A percentile compares a stretch with the other conserved stretches of the same genome.
Evolutionary conservation across 2,329 filamentous ascomycete genomes (phyloP).

Genomic region (Cytospora leucostoma): DNA sequence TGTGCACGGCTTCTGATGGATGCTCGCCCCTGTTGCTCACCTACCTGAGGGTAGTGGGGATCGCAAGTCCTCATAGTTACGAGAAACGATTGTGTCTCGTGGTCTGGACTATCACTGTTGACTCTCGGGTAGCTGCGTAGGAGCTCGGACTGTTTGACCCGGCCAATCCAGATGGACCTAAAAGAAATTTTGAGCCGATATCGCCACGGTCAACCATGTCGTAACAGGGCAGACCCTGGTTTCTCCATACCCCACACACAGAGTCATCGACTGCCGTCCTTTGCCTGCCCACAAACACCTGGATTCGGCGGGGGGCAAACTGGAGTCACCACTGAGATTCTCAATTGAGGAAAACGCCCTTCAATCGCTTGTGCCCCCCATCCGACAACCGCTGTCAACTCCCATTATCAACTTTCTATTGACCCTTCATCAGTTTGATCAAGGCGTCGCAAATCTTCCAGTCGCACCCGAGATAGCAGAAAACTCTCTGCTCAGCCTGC

Average conservation of each 20-base stretch:
- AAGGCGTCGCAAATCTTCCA: conserved; percentile 4
- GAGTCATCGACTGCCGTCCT: background rate
- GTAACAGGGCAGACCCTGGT: background rate
- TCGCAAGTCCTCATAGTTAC: too few relatives aligned
- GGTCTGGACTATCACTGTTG: too few relatives aligned
- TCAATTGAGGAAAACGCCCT: background rate
- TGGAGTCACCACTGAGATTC: conserved; percentile 1
- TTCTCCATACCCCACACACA: conserved; percentile 1
- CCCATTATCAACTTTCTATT: conserved; percentile 1
- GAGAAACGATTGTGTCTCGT: too few relatives aligned
- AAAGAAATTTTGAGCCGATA: conserved; percentile 3
- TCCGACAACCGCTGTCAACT: background rate
- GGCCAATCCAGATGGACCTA: background rate
- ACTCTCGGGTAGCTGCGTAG: too few relatives aligned
- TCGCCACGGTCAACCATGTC: background rate
- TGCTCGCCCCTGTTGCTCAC: too few relatives aligned
- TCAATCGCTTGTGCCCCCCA: background rate
- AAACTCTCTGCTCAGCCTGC: background rate
- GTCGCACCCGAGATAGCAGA: background rate
- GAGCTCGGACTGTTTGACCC: too few relatives aligned
- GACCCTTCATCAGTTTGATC: conserved; percentile 9
- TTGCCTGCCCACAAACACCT: background rate
- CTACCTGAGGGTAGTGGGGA: too few relatives aligned
- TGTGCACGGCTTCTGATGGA: too few relatives aligned
- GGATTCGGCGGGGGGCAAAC: background rate